Percentiles rank a stretch among this genome's conserved stretches.
phyloP scores from a whole-genome alignment of 148 eudicot species.

The Rhododendron mucronatum region DNA sequence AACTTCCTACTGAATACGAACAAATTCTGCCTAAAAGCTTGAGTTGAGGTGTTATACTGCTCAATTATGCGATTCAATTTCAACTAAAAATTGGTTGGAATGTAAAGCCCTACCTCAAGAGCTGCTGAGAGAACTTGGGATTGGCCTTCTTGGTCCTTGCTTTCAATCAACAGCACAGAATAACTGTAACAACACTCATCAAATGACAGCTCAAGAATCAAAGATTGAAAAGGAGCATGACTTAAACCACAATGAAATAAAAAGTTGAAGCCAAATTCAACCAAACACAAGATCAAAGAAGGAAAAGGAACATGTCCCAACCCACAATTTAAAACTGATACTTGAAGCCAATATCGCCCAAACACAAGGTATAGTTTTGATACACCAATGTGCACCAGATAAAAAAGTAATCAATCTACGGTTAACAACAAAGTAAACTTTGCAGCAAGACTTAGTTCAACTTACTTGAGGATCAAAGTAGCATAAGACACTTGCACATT shows the following conservation, averaged over 20 bases:
- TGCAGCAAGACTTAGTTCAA: neutral
- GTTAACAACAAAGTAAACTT: neutral
- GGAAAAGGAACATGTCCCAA: neutral
- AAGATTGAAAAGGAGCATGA: neutral
- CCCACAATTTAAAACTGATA: neutral
- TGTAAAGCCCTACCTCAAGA: conserved; percentile 56
- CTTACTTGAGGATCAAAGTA: conserved; percentile 93
- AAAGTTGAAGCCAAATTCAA: neutral
- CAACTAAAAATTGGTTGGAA: neutral
- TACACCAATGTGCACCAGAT: neutral
- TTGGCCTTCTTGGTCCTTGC: conserved; percentile 90
- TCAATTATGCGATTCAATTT: neutral
- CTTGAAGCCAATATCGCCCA: neutral
- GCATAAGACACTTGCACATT: conserved; percentile 82
- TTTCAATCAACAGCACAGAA: conserved; percentile 80
- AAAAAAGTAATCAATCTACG: neutral
- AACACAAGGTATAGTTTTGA: neutral
- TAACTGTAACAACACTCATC: conserved; percentile 42
- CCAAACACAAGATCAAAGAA: neutral
- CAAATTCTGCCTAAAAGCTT: neutral
- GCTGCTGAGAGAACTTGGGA: conserved; percentile 91
- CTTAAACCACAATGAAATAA: neutral
- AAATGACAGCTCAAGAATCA: conserved; percentile 2
- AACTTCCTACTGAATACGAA: neutral
- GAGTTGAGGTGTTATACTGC: neutral